A percentile compares a stretch with the other conserved stretches of the same genome.
Conservation (phyloP, 164 flowering plant species). For the Liquidambar formosana region DNA sequence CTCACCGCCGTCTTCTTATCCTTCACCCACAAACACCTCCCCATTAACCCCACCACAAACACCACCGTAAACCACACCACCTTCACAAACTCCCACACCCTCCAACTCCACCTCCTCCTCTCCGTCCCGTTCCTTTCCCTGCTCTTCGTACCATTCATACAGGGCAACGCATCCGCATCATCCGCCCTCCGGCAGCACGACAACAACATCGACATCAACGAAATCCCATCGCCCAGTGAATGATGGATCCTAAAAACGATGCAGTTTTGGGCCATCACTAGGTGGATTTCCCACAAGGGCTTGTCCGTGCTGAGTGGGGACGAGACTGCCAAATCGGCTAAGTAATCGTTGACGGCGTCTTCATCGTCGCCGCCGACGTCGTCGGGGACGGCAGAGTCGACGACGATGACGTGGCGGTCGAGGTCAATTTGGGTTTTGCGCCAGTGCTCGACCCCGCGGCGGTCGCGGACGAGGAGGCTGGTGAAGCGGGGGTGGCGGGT, state of each 20-base stretch:
- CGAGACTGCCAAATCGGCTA: no score
- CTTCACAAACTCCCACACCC: slow-evolving; percentile 28
- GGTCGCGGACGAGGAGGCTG: slow-evolving; percentile 53
- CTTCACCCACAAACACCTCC: slow-evolving; percentile 37
- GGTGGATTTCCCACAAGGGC: slow-evolving; percentile 75
- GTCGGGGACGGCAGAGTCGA: slow-evolving; percentile 4
- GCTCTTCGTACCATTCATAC: slow-evolving; percentile 2
- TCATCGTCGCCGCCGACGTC: slow-evolving; percentile 15
- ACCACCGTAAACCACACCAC: no score
- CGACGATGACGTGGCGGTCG: no score
- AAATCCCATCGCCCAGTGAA: slow-evolving; percentile 71
- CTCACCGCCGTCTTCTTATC: slow-evolving; percentile 43
- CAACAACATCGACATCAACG: slow-evolving; percentile 61
- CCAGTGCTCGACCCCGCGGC: slow-evolving; percentile 58
- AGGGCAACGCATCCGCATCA: no score
- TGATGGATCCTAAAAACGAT: slow-evolving; percentile 58
- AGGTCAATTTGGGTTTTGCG: slow-evolving; percentile 37
- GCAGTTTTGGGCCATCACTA: slow-evolving; percentile 39
- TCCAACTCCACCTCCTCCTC: slow-evolving; percentile 19
- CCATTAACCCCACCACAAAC: slow-evolving; percentile 32
- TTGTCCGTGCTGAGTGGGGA: no score
- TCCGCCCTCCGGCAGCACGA: slow-evolving; percentile 38
- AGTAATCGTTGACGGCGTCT: slow-evolving; percentile 34
- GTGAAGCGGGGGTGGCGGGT: slow-evolving; percentile 58
- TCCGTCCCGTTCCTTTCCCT: neutral